Evolutionary conservation across 805 yeast genomes (phyloP), one percentile per base, ranked within the genome.

Genomic region (Starmerella vaccinii): DNA sequence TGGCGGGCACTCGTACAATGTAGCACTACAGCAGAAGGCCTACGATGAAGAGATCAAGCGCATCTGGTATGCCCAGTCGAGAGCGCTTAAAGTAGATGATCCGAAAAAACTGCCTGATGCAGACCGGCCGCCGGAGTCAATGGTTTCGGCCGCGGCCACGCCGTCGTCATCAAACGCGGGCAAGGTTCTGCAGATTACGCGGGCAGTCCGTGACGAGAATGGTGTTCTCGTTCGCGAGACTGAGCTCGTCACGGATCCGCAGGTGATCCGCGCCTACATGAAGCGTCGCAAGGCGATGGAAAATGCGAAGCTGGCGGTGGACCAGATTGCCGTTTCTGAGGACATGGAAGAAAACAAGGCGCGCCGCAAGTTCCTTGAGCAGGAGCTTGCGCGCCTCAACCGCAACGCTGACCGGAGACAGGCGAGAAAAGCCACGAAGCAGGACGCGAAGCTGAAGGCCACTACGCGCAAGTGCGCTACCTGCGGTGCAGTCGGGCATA

Each of bases 401-500:
- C 84, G 84, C 61, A 77, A 87, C 46, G 81, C 79, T 52, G 88
- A 82, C 57, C 75, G 82, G 49, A 73, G 82, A 51, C 69, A 71
- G 51, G 81, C 80, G 6, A 70, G 84, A 58, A 71, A 77, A 63
- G 74, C 77, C 37, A 69, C 61, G 66, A 77, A 67, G 71, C 63
- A 54, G 49, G 81, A 79, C 58, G 84, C 84, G 22, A 82, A 82
- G 60, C 84, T 84, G 29, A 81, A 81, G 60, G 74, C 81, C 27
- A 80, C 78, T 5, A 81, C 83, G 8, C 73, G 98, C 64, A 78
- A 86, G 62, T 90, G 98, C 69, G 89, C 94, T 3, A 82, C 92
- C 0, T 90, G 98, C 73, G 97, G 97, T 21, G 92, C 90, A 12
- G 75, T 84, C 56, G 98, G 97, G 0, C 98, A 90, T 65, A 90